Percentiles rank a stretch among this genome's conserved stretches.
phyloP scores from a whole-genome alignment of 1,284 basidiomycete genomes.

The Vanrija sp. region DNA sequence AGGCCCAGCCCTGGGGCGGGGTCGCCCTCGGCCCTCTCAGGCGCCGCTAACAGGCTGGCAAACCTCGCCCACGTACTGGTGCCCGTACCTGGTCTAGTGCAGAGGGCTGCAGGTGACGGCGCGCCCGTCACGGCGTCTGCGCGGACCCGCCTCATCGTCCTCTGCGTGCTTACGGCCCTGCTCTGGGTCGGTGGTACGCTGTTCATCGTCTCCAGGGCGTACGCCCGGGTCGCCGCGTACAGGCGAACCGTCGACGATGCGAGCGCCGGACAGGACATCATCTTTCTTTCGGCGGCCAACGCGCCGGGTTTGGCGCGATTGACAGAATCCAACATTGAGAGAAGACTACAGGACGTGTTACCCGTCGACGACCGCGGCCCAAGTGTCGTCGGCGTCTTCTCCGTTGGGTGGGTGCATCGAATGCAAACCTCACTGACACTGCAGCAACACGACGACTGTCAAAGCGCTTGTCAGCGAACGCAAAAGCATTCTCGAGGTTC shows the following conservation, averaged over 20 bases:
- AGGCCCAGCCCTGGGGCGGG: constrained; percentile 51
- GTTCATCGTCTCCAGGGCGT: constrained; percentile 62
- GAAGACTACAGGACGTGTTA: not conserved
- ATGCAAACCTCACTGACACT: not conserved
- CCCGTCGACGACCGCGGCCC: constrained; percentile 50
- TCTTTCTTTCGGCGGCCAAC: constrained; percentile 58
- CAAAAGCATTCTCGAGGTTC: constrained; percentile 65
- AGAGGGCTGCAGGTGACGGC: constrained; percentile 11
- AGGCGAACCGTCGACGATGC: constrained; percentile 60
- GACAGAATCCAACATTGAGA: constrained; percentile 52
- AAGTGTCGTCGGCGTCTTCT: constrained; percentile 67
- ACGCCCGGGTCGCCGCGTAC: constrained; percentile 57
- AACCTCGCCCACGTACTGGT: not conserved
- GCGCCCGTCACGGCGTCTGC: constrained; percentile 46
- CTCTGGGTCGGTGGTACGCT: constrained; percentile 63
- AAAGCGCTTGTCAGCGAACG: constrained; percentile 65
- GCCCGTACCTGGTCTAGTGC: too few species aligned
- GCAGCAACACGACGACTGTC: constrained; percentile 64
- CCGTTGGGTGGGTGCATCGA: constrained; percentile 58
- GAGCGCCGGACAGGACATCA: constrained; percentile 67
- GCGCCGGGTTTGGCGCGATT: constrained; percentile 62
- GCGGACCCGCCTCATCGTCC: constrained; percentile 59
- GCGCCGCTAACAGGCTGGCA: not conserved
- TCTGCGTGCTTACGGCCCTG: constrained; percentile 60
- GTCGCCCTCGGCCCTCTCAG: not conserved